Evolutionary conservation across 2,329 filamentous ascomycete species (phyloP).

Genomic region (Pezicula neosporulosa): DNA sequence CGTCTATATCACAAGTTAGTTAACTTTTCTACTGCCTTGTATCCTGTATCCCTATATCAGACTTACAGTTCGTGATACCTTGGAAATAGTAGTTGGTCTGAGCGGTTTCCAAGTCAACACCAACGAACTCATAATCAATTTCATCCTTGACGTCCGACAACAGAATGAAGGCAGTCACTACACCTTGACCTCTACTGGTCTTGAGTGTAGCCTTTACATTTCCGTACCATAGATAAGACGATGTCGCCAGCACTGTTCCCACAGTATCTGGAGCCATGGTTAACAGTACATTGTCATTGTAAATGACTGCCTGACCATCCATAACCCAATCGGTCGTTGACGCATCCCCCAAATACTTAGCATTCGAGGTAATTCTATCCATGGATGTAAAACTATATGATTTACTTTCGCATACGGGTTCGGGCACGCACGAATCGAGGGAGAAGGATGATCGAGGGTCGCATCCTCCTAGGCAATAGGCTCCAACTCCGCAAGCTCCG

Average conservation of each 20-base stretch:
- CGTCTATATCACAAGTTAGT: conserved; percentile 53
- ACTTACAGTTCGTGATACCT: conserved; percentile 84
- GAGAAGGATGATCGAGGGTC: conserved; percentile 81
- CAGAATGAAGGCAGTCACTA: conserved; percentile 96
- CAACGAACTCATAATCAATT: conserved; percentile 95
- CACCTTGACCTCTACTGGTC: conserved; percentile 79
- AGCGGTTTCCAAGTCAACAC: conserved; percentile 69
- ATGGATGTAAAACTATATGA: conserved; percentile 72
- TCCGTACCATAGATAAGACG: conserved; percentile 96
- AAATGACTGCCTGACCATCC: conserved; percentile 69
- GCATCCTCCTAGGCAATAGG: conserved; percentile 94
- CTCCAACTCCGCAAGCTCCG: conserved; percentile 87
- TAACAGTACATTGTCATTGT: conserved; percentile 70
- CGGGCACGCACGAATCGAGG: conserved; percentile 81
- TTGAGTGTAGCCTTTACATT: conserved; percentile 83
- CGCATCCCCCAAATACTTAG: conserved; percentile 83
- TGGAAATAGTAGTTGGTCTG: conserved; percentile 99
- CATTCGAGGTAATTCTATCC: conserved; percentile 66
- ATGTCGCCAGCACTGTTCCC: conserved; percentile 79
- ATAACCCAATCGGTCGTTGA: conserved; percentile 82
- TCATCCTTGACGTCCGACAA: conserved; percentile 96
- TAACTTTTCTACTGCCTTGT: neutral
- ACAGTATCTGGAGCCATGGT: conserved; percentile 86
- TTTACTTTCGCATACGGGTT: conserved; percentile 73
- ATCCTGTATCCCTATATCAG: conserved; percentile 21